phyloP scores from a whole-genome alignment of 208 protist species.

The Tritrichomonas musculus region DNA sequence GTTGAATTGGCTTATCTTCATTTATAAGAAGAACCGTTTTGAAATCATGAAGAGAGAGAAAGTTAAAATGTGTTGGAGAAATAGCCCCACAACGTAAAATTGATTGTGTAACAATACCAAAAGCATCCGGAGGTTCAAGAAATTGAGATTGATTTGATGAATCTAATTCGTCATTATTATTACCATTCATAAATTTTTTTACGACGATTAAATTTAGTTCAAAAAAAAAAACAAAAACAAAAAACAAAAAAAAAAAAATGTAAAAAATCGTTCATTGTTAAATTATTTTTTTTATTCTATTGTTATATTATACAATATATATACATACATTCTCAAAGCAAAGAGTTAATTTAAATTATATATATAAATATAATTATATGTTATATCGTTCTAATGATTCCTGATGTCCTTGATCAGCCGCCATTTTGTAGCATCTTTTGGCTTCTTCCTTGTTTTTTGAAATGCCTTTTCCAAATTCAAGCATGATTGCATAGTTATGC shows the following conservation, averaged over 20 bases:
- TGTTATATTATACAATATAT: too few species aligned
- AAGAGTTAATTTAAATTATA: too few species aligned
- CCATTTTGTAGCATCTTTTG: not conserved
- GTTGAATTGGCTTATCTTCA: not conserved
- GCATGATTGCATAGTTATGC: not conserved
- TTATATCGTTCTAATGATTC: too few species aligned
- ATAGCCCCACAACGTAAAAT: not conserved
- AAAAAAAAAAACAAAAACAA: too few species aligned
- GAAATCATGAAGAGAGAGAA: not conserved
- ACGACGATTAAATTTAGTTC: too few species aligned
- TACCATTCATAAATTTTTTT: too few species aligned
- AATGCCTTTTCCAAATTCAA: not conserved
- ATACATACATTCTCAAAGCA: too few species aligned
- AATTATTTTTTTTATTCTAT: too few species aligned
- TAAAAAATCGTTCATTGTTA: too few species aligned
- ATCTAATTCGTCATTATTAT: too few species aligned
- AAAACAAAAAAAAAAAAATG: too few species aligned
- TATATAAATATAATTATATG: too few species aligned
- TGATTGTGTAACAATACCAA: not conserved
- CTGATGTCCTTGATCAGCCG: not conserved
- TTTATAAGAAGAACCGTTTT: conserved; percentile 3
- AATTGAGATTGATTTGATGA: not conserved
- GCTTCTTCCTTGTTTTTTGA: not conserved
- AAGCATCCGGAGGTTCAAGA: not conserved
- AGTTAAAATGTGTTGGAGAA: not conserved